A percentile compares a stretch with the other conserved stretches of the same genome.
Conservation (phyloP, 225 moss, liverwort and hornwort genomes). For the Bryum argenteum region DNA sequence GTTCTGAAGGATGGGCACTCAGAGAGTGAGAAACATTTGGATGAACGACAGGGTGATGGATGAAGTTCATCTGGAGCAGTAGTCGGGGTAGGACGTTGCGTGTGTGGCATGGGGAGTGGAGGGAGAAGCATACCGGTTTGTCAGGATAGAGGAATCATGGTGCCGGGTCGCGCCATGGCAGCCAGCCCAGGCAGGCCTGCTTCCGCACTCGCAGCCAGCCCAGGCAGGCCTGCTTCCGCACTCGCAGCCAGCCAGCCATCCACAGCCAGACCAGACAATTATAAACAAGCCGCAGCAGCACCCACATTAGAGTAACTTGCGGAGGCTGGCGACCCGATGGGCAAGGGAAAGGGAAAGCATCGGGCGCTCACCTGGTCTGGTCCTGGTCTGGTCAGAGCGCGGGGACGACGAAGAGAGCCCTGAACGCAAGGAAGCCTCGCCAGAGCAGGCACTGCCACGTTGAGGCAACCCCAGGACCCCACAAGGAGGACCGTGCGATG, state of each 20-base stretch:
- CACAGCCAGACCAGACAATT: no score
- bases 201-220: no score
- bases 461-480: conserved; percentile 16
- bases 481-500: conserved; percentile 24
- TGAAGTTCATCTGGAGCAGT: not conserved
- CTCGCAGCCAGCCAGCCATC: no score
- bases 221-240: no score
- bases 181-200: no score
- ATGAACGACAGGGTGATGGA: no score
- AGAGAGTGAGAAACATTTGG: no score
- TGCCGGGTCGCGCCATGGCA: not conserved
- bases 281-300: not conserved
- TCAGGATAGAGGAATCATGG: not conserved
- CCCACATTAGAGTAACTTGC: not conserved
- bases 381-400: no score
- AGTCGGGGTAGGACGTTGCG: not conserved
- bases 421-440: not conserved
- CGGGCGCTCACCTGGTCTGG: no score
- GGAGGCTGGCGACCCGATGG: not conserved
- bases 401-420: not conserved
- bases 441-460: not conserved
- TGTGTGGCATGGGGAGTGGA: no score
- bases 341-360: no score
- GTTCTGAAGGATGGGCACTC: no score
- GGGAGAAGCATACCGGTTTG: not conserved